Percentiles rank a stretch among this genome's conserved stretches.
phyloP scores from a whole-genome alignment of 169 alveolate species.

The Cytauxzoon felis region DNA sequence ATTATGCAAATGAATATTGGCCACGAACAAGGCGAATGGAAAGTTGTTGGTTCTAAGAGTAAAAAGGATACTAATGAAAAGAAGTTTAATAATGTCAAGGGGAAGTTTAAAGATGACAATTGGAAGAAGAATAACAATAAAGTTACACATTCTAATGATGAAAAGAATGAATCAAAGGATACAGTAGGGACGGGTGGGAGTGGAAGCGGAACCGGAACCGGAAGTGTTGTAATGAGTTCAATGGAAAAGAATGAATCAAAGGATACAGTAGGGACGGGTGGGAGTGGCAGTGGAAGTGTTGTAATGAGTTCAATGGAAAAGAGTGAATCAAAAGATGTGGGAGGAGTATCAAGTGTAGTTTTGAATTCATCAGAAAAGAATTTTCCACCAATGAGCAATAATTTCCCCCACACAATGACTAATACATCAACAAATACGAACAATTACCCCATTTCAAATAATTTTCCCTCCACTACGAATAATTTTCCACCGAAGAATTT shows the following conservation, averaged over 20 bases:
- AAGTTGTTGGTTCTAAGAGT: constrained; percentile 39
- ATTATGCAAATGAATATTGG: constrained; percentile 58
- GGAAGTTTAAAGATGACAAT: constrained; percentile 9
- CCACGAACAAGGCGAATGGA: constrained; percentile 68
- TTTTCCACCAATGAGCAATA: no score
- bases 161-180: no score
- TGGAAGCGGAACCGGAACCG: constrained; percentile 10
- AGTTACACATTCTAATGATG: neutral
- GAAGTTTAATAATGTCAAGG: neutral
- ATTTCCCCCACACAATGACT: no score
- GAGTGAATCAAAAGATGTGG: constrained; percentile 30
- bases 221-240: no score
- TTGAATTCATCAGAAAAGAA: no score
- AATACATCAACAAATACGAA: no score
- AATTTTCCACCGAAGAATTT: neutral
- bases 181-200: neutral
- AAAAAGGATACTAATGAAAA: neutral
- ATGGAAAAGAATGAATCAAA: no score
- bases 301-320: no score
- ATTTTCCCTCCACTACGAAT: neutral
- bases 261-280: neutral
- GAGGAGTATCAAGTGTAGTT: neutral
- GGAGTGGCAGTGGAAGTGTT: neutral
- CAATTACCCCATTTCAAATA: no score
- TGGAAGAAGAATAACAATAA: neutral